Conservation (phyloP, 2,329 filamentous ascomycete species). For the Huntiella omanensis region DNA sequence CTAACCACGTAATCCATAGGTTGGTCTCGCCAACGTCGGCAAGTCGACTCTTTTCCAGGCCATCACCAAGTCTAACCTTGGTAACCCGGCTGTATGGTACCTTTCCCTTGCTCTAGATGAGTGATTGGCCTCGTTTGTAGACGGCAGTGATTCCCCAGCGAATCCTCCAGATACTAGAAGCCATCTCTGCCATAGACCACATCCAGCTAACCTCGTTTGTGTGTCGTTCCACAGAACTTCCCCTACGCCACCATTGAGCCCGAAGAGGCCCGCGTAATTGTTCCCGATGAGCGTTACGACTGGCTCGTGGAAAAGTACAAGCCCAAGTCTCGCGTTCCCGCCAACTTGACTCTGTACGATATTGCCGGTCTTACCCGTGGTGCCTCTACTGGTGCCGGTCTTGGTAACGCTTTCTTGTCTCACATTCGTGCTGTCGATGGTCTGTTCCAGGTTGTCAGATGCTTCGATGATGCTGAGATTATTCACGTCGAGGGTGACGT, state of each 20-base stretch:
- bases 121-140: too few species aligned
- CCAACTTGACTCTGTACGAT: slow-evolving; percentile 95
- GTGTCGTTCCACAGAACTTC: slow-evolving; percentile 49
- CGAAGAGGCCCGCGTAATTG: slow-evolving; percentile 92
- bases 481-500: slow-evolving; percentile 99
- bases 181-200: too few species aligned
- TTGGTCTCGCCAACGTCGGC: slow-evolving; percentile 96
- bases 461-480: slow-evolving; percentile 97
- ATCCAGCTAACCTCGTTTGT: not conserved
- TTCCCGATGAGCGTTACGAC: slow-evolving; percentile 89
- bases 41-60: slow-evolving; percentile 99
- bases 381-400: slow-evolving; percentile 89
- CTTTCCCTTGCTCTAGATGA: slow-evolving; percentile 15
- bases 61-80: slow-evolving; percentile 91
- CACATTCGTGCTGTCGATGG: slow-evolving; percentile 97
- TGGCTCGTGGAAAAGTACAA: slow-evolving; percentile 94
- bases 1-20: slow-evolving; percentile 29
- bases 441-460: slow-evolving; percentile 92
- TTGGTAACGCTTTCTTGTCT: slow-evolving; percentile 94
- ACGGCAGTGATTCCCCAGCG: too few species aligned
- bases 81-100: slow-evolving; percentile 74
- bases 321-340: slow-evolving; percentile 90
- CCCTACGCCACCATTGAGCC: slow-evolving; percentile 98
- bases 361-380: slow-evolving; percentile 93
- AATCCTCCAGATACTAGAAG: too few species aligned